These are phyloP conservation scores for Lactarius hengduanensis DNA, from an alignment of 768 basidiomycete species.

Conservation along the genomic window DNA sequence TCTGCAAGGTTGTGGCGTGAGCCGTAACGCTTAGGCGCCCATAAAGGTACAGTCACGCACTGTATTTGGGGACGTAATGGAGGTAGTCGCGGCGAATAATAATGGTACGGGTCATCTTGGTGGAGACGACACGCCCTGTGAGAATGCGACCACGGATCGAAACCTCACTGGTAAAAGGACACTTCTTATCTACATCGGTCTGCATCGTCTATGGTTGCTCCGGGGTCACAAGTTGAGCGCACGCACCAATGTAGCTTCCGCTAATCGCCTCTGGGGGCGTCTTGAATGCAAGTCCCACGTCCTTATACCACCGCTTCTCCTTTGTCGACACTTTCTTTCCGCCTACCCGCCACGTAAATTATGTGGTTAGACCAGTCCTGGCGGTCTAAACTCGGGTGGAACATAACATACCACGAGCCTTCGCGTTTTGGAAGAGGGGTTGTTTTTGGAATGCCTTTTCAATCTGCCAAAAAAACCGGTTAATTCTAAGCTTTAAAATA, in stretches of 20 bases:
- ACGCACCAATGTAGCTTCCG: conserved; percentile 93
- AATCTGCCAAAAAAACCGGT: conserved; percentile 50
- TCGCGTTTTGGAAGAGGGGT: conserved; percentile 96
- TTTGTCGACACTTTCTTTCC: conserved; percentile 91
- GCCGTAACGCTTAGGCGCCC: background rate
- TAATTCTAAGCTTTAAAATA: background rate
- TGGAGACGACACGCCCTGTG: conserved; percentile 95
- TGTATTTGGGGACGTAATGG: conserved; percentile 98
- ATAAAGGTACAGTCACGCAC: conserved; percentile 46
- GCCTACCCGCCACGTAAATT: conserved; percentile 41
- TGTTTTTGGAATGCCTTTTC: conserved; percentile 99
- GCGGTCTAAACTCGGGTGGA: background rate
- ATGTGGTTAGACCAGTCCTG: conserved; percentile 9
- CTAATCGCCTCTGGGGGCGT: conserved; percentile 94
- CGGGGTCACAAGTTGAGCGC: background rate
- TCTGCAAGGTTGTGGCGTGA: conserved; percentile 45
- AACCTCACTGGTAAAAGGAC: conserved; percentile 95
- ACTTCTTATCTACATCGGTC: conserved; percentile 85
- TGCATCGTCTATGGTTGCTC: background rate
- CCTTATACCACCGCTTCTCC: conserved; percentile 99
- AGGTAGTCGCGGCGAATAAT: conserved; percentile 95
- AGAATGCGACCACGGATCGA: conserved; percentile 99
- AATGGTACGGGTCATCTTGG: conserved; percentile 99
- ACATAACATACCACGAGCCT: conserved; percentile 75
- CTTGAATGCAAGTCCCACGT: conserved; percentile 96